Evolutionary conservation across 2,329 filamentous ascomycete species (phyloP).

Genomic region (Neoascochyta sp.): DNA sequence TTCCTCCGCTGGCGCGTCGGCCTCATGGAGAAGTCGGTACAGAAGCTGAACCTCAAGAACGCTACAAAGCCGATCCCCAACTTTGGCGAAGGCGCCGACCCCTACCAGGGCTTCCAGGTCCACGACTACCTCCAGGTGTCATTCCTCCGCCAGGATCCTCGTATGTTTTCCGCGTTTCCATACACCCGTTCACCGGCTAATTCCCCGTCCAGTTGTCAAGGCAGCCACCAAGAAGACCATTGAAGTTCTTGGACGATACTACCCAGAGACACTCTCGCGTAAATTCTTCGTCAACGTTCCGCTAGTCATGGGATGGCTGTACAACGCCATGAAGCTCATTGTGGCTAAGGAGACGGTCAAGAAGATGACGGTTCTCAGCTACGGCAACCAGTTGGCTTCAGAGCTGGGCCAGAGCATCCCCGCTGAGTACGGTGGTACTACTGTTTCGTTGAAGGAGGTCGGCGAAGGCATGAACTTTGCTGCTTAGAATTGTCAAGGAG

Average conservation of each 20-base stretch:
- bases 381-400: slow-evolving; percentile 63
- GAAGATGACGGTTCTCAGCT: slow-evolving; percentile 50
- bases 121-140: slow-evolving; percentile 89
- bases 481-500: slow-evolving; percentile 4
- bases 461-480: slow-evolving; percentile 42
- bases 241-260: slow-evolving; percentile 72
- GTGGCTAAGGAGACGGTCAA: slow-evolving; percentile 48
- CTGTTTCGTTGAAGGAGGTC: slow-evolving; percentile 47
- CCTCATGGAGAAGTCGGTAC: slow-evolving; percentile 82
- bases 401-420: slow-evolving; percentile 67
- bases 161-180: too few relatives aligned
- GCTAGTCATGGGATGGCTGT: slow-evolving; percentile 77
- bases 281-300: slow-evolving; percentile 98
- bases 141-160: slow-evolving; percentile 77
- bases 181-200: too few relatives aligned
- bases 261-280: slow-evolving; percentile 82
- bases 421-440: slow-evolving; percentile 74
- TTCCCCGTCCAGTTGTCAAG: too few relatives aligned
- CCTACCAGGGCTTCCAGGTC: slow-evolving; percentile 86
- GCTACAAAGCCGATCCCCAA: slow-evolving; percentile 70
- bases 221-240: slow-evolving; percentile 77
- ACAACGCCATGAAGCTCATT: slow-evolving; percentile 46
- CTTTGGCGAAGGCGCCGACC: slow-evolving; percentile 62
- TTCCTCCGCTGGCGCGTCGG: slow-evolving; percentile 88
- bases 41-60: slow-evolving; percentile 65